Conservation (phyloP, 2,329 filamentous ascomycete species). For the Trichoderma endophyticum region DNA sequence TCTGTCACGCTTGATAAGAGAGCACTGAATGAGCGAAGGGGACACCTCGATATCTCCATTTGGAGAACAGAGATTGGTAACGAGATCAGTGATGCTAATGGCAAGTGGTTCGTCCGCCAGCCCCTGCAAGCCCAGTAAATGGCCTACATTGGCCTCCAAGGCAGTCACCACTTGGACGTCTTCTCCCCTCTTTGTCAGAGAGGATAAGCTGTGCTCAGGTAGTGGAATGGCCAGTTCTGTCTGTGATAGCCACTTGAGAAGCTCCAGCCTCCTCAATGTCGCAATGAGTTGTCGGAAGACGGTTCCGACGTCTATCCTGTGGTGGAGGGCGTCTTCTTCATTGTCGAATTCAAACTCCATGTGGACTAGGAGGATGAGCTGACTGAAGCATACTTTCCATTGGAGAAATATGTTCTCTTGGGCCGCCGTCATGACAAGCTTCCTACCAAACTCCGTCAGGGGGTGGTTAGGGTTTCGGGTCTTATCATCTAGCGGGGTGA, state of each 20-base stretch:
- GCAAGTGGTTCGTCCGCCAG: constrained; percentile 49
- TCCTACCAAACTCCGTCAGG: constrained; percentile 73
- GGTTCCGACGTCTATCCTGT: constrained; percentile 61
- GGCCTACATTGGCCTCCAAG: constrained; percentile 58
- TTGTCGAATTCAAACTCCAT: constrained; percentile 80
- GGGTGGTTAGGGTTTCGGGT: constrained; percentile 47
- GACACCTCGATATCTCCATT: constrained; percentile 65
- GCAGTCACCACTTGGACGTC: constrained; percentile 53
- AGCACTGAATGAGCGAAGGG: constrained; percentile 59
- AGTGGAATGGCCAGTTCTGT: constrained; percentile 54
- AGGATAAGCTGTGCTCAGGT: constrained; percentile 32
- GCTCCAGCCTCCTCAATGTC: constrained; percentile 69
- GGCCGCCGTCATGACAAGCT: constrained; percentile 69
- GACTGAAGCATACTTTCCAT: constrained; percentile 72
- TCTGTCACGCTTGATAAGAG: constrained; percentile 56
- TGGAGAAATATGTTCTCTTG: constrained; percentile 75
- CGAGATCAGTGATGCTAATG: constrained; percentile 62
- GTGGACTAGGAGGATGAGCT: constrained; percentile 79
- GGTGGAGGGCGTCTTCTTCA: constrained; percentile 62
- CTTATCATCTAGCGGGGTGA: constrained; percentile 44
- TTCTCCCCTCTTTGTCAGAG: constrained; percentile 41
- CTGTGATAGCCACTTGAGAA: constrained; percentile 66
- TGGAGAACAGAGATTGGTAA: constrained; percentile 61
- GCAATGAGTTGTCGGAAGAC: constrained; percentile 68
- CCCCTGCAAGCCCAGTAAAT: constrained; percentile 61